Conservation (phyloP, 306 rosid genomes). For the Castanea mollissima region DNA sequence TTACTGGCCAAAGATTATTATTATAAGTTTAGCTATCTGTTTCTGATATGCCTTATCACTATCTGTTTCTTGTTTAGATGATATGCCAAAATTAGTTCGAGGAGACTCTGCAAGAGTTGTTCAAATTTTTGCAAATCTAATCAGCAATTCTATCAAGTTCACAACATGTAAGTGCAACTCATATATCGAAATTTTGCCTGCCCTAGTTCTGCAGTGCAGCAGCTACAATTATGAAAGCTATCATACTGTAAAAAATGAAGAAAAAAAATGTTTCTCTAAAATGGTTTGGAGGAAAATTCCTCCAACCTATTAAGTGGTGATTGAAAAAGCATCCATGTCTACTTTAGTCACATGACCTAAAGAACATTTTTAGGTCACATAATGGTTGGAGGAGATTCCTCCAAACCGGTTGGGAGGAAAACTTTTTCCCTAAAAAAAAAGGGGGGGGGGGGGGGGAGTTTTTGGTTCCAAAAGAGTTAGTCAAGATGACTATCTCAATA, state of each 20-base stretch:
- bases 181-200: neutral
- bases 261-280: neutral
- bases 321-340: too few species aligned
- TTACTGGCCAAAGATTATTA: constrained; percentile 7
- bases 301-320: too few species aligned
- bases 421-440: neutral
- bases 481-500: neutral
- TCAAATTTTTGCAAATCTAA: constrained; percentile 90
- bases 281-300: too few species aligned
- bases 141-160: constrained; percentile 95
- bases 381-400: too few species aligned
- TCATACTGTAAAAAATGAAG: neutral
- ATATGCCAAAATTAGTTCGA: constrained; percentile 80
- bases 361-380: too few species aligned
- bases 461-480: neutral
- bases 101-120: constrained; percentile 99
- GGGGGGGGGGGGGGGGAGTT: neutral
- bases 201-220: neutral
- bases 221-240: neutral
- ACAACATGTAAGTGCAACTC: constrained; percentile 69
- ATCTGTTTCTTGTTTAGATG: constrained; percentile 52
- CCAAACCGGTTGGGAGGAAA: too few species aligned
- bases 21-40: neutral
- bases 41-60: constrained; percentile 14
- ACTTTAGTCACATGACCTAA: too few species aligned